Evolutionary conservation across 345 rosid species (phyloP).

Genomic region (Psidium guajava): DNA sequence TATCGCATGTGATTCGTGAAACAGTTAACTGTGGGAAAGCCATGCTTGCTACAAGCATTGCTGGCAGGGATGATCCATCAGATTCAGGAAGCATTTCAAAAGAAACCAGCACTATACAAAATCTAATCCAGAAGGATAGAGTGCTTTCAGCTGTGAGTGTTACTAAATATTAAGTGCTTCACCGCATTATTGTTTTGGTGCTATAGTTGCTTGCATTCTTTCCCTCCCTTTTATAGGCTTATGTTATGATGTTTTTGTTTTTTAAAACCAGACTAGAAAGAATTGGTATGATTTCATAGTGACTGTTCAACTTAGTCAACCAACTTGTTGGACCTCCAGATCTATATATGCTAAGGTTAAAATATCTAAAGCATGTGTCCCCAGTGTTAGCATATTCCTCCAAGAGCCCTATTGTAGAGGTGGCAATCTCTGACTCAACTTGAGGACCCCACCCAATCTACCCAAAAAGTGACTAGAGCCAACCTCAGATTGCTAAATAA

Average conservation of each 20-base stretch:
- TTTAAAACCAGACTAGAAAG: neutral
- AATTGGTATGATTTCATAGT: neutral
- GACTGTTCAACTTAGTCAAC: neutral
- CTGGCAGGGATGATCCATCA: constrained; percentile 56
- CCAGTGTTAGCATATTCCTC: neutral
- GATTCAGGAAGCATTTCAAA: constrained; percentile 51
- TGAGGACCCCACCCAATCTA: neutral
- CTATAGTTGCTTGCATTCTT: neutral
- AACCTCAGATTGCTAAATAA: neutral
- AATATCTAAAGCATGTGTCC: neutral
- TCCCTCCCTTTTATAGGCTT: neutral
- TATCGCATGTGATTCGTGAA: constrained; percentile 84
- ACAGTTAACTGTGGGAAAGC: constrained; percentile 76
- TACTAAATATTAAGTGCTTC: neutral
- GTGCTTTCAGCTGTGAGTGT: constrained; percentile 64
- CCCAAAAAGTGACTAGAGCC: neutral
- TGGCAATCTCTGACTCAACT: neutral
- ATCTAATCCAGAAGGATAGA: constrained; percentile 83
- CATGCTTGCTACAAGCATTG: constrained; percentile 65
- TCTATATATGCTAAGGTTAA: neutral
- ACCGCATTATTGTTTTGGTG: neutral
- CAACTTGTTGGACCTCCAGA: neutral
- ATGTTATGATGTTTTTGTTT: neutral
- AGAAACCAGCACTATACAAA: constrained; percentile 55
- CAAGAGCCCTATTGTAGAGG: neutral